These are phyloP conservation scores for Artemisia tridentata DNA, from an alignment of 129 eudicot species.

Conservation along the genomic window DNA sequence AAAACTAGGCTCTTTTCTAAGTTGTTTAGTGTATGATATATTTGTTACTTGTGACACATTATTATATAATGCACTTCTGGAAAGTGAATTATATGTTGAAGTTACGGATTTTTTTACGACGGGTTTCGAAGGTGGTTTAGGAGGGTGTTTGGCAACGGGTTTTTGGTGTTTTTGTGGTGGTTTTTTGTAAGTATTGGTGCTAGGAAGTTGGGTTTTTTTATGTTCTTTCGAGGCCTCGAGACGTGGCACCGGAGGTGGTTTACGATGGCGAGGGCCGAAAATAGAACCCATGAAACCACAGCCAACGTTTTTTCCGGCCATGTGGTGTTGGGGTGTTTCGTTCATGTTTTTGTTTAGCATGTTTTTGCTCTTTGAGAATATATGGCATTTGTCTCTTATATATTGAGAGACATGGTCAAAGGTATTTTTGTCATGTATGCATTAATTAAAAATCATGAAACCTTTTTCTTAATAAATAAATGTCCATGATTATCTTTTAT, in stretches of 20 bases:
- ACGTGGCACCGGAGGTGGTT: constrained; percentile 35
- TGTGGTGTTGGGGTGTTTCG: constrained; percentile 31
- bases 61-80: constrained; percentile 22
- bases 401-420: constrained; percentile 24
- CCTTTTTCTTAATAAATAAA: background rate
- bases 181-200: constrained; percentile 22
- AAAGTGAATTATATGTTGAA: constrained; percentile 4
- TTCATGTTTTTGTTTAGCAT: constrained; percentile 42
- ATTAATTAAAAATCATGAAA: background rate
- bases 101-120: constrained; percentile 16
- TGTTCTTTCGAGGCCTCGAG: constrained; percentile 38
- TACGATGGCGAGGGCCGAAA: constrained; percentile 34
- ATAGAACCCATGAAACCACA: constrained; percentile 65
- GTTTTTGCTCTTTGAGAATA: constrained; percentile 7
- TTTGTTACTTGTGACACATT: constrained; percentile 45
- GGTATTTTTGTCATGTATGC: background rate
- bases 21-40: constrained; percentile 37
- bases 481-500: background rate
- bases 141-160: constrained; percentile 19
- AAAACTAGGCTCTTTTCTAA: constrained; percentile 46
- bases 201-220: constrained; percentile 10
- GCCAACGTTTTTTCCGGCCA: constrained; percentile 43
- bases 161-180: constrained; percentile 28
- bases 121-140: constrained; percentile 23
- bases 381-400: constrained; percentile 14